Evolutionary conservation across 1,284 basidiomycete species (phyloP).

Genomic region (Ceratobasidium sp.): DNA sequence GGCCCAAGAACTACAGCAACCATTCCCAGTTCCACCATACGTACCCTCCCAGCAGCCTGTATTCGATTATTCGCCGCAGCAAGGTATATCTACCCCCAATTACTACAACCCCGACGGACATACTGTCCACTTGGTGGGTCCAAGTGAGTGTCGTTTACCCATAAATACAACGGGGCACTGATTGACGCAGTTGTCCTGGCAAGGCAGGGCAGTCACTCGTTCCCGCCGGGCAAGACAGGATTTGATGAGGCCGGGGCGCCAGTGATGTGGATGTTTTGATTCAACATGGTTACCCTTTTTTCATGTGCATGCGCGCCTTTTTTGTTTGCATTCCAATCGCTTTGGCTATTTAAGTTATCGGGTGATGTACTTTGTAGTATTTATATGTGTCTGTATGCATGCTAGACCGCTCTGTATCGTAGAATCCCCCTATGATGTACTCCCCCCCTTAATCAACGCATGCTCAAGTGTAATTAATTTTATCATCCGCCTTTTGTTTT

Average conservation of each 20-base stretch:
- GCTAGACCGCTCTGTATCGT: conserved; percentile 22
- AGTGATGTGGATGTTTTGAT: conserved; percentile 30
- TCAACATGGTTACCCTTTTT: conserved; percentile 8
- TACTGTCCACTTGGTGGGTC: conserved; percentile 28
- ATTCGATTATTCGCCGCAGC: not conserved
- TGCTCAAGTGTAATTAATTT: conserved; percentile 1
- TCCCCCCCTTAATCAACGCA: conserved; percentile 17
- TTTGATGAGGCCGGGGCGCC: conserved; percentile 41
- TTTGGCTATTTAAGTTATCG: conserved; percentile 22
- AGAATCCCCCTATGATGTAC: conserved; percentile 12
- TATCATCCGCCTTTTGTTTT: not conserved
- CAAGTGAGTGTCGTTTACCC: conserved; percentile 27
- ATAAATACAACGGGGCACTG: conserved; percentile 6
- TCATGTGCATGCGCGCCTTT: conserved; percentile 16
- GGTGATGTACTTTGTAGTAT: conserved; percentile 24
- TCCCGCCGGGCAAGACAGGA: conserved; percentile 41
- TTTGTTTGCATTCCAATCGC: not conserved
- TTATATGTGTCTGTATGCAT: conserved; percentile 12
- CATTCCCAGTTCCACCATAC: conserved; percentile 6
- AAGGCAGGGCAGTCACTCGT: conserved; percentile 38
- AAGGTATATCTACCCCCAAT: conserved; percentile 6
- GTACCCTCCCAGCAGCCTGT: conserved; percentile 15
- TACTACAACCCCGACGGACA: conserved; percentile 28
- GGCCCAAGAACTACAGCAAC: not conserved
- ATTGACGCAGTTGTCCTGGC: conserved; percentile 37